Evolutionary conservation across 2,329 filamentous ascomycete genomes (phyloP), one percentile per base, ranked within the genome.

Genomic region (Beauveria caledonica): DNA sequence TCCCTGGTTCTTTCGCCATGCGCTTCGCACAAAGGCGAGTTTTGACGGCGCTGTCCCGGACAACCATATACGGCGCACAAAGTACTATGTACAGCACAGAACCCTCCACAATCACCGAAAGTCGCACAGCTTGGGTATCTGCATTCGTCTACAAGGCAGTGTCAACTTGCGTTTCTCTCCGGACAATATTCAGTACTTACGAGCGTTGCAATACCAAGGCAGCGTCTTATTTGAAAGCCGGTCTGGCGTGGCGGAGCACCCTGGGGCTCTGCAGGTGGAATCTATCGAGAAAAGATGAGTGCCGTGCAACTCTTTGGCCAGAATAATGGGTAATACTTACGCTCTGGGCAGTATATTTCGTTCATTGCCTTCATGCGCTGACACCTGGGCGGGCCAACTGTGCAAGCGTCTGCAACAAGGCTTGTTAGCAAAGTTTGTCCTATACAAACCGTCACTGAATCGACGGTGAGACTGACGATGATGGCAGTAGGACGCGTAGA

Each of bases 121-220:
- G 42, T 15, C n/a, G 10, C n/a, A 13, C 56, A 59, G 33, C 46
- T 19, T 10, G 36, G 46, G 33, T 45, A 52, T 3, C 25, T 25
- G 56, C 56, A 59, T n/a, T 44, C 23, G 25, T 59, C 56, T 59
- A 36, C n/a, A 9, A 27, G 25, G 21, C 11, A 13, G 4, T 5
- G 33, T 50, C 11, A 54, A 36, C 21, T 10, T 9, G 9, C 17
- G 2, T 39, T 42, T 5, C 5, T n/a, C 27, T 53, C 5, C 13
- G 33, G 11, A 36, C 33, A 5, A 36, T 5, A 15, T 36, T 6
- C 13, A 3, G 33, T 36, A 39, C 58, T 36, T 17, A 60, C 58
- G 58, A 17, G 49, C 21, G 19, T 46, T 42, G 49, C 58, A 60
- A n/a, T 39, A 48, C 58, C 49, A 60, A 3, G 58, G 50, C 3